Base-by-base conservation (phyloP, 108 stramenopile genomes). In the Stephanodiscus triporus region DNA sequence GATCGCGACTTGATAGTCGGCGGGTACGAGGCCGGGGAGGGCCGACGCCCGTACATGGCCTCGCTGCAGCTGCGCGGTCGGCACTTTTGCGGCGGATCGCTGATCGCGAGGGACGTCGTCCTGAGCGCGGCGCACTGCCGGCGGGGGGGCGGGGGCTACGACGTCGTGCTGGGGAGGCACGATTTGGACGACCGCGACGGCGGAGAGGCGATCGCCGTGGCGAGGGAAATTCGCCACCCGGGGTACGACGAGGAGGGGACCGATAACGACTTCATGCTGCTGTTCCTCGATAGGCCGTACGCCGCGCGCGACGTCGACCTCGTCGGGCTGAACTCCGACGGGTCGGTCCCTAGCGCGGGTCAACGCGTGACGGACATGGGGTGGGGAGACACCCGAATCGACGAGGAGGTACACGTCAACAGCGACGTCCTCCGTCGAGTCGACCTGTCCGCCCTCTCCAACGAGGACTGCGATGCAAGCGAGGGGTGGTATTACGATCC, bases 391-490 rank as follows among this genome's bases (percentile, higher is more conserved):
- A 77, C 37, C 4, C 37, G 19, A 16, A 32, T 48, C 43, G 64
- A 68, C 13, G 63, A 74, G 63, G 14, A 27, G 6, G 22, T 56
- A 0, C 17, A 23, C 36, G 19, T 37, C 3, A 11, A 23, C 16
- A 29, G 34, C 20, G 17, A 49, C 34, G 17, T 30, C 9, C 71
- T 72, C 0, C 34, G 47, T 59, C 60, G 62, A 0, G 71, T 62
- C 36, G 19, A 49, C 2, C 62, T 77, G 0, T 65, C 69, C 36
- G 68, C 60, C 26, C 58, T 68, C 48, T 57, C 57, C 19, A 81
- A 54, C 38, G n/a, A 70, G 49, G 79, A 71, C 61, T 85, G 76
- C 45, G 72, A 68, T 0, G 59, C 75, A 0, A 73, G 77, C 13
- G 57, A 42, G 8, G 23, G 75, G 2, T 30, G 45, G 16, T 62